Percentiles rank a stretch among this genome's conserved stretches.
Evolutionary conservation across 257 asterid species (phyloP).

Genomic region (Penstemon davidsonii): DNA sequence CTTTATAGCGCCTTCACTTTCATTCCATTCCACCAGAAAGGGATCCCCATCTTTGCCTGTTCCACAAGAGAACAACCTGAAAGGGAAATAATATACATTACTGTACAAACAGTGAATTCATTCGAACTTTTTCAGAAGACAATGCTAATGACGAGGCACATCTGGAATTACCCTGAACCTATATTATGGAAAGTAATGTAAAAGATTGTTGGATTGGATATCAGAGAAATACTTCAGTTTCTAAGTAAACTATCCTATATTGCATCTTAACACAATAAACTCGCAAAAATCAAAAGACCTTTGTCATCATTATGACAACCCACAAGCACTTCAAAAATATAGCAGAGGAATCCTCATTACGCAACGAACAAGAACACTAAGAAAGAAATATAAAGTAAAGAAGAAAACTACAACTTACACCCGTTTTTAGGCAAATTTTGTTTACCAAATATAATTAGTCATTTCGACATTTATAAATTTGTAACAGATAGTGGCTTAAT

Average conservation of each 20-base stretch:
- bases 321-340: background rate
- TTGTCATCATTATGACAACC: background rate
- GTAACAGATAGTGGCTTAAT: background rate
- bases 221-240: background rate
- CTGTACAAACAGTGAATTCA: too few relatives aligned
- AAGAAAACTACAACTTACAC: background rate
- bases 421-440: slow-evolving; percentile 11
- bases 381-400: background rate
- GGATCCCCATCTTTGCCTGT: slow-evolving; percentile 75
- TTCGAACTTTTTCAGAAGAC: too few relatives aligned
- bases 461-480: background rate
- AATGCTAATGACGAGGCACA: slow-evolving; percentile 36
- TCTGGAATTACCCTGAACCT: background rate
- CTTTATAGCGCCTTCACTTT: slow-evolving; percentile 77
- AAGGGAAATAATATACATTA: background rate
- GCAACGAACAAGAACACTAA: background rate
- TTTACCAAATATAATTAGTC: slow-evolving; percentile 1
- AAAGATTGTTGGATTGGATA: background rate
- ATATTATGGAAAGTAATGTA: background rate
- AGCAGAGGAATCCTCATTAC: background rate
- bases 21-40: slow-evolving; percentile 70
- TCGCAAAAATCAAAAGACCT: background rate
- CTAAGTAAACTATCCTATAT: background rate
- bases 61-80: slow-evolving; percentile 69
- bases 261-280: background rate